Base-by-base conservation (phyloP, 495 filamentous ascomycete genomes). In the Podospora anserina region DNA sequence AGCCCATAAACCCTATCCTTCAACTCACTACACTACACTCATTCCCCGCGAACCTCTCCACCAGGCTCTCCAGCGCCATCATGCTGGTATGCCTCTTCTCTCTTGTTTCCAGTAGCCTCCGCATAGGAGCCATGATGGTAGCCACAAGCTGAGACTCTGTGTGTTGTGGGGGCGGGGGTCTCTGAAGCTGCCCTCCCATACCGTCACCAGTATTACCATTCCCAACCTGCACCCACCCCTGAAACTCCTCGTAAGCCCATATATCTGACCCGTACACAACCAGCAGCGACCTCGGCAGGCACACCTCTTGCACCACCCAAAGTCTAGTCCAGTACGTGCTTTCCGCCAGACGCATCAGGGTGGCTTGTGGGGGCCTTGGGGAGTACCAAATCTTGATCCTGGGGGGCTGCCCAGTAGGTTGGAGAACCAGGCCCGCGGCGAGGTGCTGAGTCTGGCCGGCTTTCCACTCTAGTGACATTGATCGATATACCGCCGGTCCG, bases 291-390 rank as follows among this genome's bases (percentile, higher is more conserved):
- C 39, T 3, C 28, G 72, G 59, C 32, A 74, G 65, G 16, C 72
- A 72, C 19, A 66, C 56, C 63, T 72, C 70, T n/a, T 74, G 72
- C 15, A 70, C 57, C n/a, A 74, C 66, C 70, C 72, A 74, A 1
- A 72, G 60, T 19, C 72, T 56, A 11, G 61, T 67, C 67, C 69
- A 71, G 32, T 70, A 74, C 2, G 66, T 39, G 60, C 68, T 70
- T 19, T 53, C 49, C 2, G 53, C 68, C n/a, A 67, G 63, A 13
- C 61, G 23, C 5, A 34, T 13, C 16, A 59, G 7, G 30, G 44
- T 62, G 9, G 23, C 32, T 2, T 61, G 28, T 23, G 64, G 23
- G 26, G 64, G 64, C n/a, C 0, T 58, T 3, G 55, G 55, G 13
- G 55, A 58, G 6, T 19, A 58, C 55, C 23, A 5, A 7, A 26